Evolutionary conservation across 1,284 basidiomycete genomes (phyloP).

Genomic region (Afroboletus lepidellus): DNA sequence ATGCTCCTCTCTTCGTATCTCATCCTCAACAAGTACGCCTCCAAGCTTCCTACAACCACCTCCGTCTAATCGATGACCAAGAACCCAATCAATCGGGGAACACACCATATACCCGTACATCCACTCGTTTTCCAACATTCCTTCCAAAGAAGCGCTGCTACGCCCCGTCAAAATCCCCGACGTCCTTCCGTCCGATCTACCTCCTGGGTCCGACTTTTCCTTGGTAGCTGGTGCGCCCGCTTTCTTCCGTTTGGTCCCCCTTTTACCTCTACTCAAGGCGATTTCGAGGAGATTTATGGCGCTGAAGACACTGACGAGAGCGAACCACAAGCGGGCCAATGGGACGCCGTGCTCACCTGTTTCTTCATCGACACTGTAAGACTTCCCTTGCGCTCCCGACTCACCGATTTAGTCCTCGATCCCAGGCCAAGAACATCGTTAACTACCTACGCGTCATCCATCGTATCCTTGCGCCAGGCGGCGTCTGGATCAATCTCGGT

Average conservation of each 20-base stretch:
- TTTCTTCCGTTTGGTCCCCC: background rate
- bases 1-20: slow-evolving; percentile 87
- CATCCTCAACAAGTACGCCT: slow-evolving; percentile 70
- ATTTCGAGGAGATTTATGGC: slow-evolving; percentile 92
- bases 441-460: slow-evolving; percentile 86
- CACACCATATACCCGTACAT: slow-evolving; percentile 85
- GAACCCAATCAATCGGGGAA: slow-evolving; percentile 64
- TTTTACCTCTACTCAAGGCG: slow-evolving; percentile 48
- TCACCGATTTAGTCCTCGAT: background rate
- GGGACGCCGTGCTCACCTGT: slow-evolving; percentile 91
- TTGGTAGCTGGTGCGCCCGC: slow-evolving; percentile 79
- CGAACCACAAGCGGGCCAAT: slow-evolving; percentile 71
- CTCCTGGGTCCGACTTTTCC: slow-evolving; percentile 67
- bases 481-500: slow-evolving; percentile 91
- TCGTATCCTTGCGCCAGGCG: slow-evolving; percentile 74
- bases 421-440: slow-evolving; percentile 87
- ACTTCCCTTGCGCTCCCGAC: too few species aligned
- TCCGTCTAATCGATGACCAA: slow-evolving; percentile 27
- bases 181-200: slow-evolving; percentile 73
- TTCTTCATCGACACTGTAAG: slow-evolving; percentile 96
- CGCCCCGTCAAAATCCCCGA: slow-evolving; percentile 77
- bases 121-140: slow-evolving; percentile 85
- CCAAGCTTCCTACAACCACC: background rate
- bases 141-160: slow-evolving; percentile 60
- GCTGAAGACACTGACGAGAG: slow-evolving; percentile 43